Conservation (phyloP, 1,139 yeast genomes). For the Blastobotrys buckinghamii region DNA sequence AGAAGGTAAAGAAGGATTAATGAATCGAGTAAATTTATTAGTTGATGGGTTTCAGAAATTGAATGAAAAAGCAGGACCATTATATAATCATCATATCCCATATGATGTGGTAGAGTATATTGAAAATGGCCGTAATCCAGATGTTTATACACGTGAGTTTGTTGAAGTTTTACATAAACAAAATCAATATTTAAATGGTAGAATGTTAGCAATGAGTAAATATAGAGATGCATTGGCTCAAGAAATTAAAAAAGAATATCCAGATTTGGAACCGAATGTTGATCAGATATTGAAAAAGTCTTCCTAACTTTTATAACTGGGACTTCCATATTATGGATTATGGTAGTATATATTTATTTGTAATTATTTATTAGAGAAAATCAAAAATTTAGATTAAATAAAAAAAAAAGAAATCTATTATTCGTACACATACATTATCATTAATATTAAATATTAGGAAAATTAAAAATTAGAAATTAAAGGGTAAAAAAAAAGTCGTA, state of each 20-base stretch:
- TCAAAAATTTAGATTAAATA: background rate
- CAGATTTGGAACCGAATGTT: constrained; percentile 55
- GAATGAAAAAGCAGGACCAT: constrained; percentile 16
- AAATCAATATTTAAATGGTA: constrained; percentile 84
- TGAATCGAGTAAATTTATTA: constrained; percentile 26
- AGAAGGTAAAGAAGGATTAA: constrained; percentile 53
- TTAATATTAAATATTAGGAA: no score
- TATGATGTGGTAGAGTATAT: constrained; percentile 45
- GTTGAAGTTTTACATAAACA: constrained; percentile 86
- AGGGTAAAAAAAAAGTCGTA: no score
- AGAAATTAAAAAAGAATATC: constrained; percentile 69
- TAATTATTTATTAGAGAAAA: background rate
- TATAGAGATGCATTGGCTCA: constrained; percentile 59
- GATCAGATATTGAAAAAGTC: constrained; percentile 38
- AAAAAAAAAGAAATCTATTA: background rate
- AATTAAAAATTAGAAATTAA: no score
- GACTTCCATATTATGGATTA: no score
- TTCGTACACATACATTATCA: background rate
- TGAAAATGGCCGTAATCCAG: constrained; percentile 96
- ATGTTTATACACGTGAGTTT: constrained; percentile 92
- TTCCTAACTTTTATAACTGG: no score
- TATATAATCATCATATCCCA: constrained; percentile 23
- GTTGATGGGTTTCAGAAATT: constrained; percentile 16
- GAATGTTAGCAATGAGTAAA: constrained; percentile 40
- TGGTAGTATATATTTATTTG: no score